These are phyloP conservation scores for Gastrodia elata DNA, from an alignment of 106 monocot genomes.

Conservation along the genomic window DNA sequence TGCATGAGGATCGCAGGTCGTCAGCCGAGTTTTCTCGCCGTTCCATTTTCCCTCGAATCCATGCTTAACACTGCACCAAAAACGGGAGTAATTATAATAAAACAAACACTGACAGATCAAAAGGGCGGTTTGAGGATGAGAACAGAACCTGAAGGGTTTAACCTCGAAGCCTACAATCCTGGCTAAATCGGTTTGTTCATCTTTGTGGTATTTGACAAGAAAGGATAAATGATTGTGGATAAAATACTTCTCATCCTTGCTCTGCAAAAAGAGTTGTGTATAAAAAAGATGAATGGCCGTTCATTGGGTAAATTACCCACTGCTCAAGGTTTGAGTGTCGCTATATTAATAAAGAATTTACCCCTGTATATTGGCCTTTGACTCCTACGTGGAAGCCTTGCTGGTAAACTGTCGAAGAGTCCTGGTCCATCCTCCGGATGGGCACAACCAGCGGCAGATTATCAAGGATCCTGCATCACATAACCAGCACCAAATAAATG, in stretches of 20 bases:
- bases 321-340: background rate
- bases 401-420: constrained; percentile 50
- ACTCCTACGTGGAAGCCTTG: constrained; percentile 74
- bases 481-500: background rate
- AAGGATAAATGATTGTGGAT: constrained; percentile 91
- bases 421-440: constrained; percentile 49
- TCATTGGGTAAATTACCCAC: constrained; percentile 1
- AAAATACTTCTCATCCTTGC: constrained; percentile 71
- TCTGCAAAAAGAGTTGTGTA: constrained; percentile 34
- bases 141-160: constrained; percentile 65
- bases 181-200: constrained; percentile 47
- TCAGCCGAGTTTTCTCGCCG: constrained; percentile 59
- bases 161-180: constrained; percentile 99
- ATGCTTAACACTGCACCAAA: constrained; percentile 77
- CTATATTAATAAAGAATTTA: constrained; percentile 33
- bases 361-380: constrained; percentile 64
- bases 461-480: constrained; percentile 81
- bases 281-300: background rate
- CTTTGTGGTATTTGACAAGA: constrained; percentile 88
- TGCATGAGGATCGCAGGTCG: constrained; percentile 80
- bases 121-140: background rate
- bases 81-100: background rate
- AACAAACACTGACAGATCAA: background rate
- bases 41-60: constrained; percentile 79
- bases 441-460: constrained; percentile 94